These are phyloP conservation scores for Cardiospermum halicacabum DNA, from an alignment of 345 rosid genomes.

Conservation along the genomic window DNA sequence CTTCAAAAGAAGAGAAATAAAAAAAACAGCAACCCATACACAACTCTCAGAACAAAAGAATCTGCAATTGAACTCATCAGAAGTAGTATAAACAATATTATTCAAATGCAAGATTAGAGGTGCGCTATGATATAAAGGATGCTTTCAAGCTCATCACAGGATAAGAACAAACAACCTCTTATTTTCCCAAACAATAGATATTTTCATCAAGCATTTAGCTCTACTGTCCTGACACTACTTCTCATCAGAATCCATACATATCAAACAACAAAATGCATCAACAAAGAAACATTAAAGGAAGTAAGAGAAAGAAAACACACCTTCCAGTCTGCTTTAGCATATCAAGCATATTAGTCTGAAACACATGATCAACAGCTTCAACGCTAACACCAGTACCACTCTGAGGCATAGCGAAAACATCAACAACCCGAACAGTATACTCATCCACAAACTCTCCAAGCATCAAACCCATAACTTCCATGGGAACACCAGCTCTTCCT, in stretches of 20 bases:
- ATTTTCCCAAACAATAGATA: not conserved
- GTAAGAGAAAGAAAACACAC: slow-evolving; percentile 26
- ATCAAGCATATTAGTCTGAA: slow-evolving; percentile 98
- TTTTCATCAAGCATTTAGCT: not conserved
- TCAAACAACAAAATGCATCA: not conserved
- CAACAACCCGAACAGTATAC: slow-evolving; percentile 94
- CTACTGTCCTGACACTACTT: not conserved
- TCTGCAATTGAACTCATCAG: too few relatives aligned
- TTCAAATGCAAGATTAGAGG: not conserved
- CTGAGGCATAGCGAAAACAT: slow-evolving; percentile 99
- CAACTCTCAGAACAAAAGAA: not conserved
- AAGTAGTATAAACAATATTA: too few relatives aligned
- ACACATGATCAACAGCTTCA: slow-evolving; percentile 98
- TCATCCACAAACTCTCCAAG: slow-evolving; percentile 98
- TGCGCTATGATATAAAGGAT: not conserved
- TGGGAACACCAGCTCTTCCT: slow-evolving; percentile 99
- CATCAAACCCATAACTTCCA: slow-evolving; percentile 99
- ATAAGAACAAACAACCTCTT: not conserved
- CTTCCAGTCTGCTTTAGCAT: slow-evolving; percentile 99
- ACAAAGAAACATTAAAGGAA: not conserved
- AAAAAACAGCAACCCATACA: not conserved
- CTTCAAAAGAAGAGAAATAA: not conserved
- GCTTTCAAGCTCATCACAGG: not conserved
- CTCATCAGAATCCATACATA: not conserved
- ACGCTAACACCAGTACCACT: slow-evolving; percentile 99